phyloP scores from a whole-genome alignment of 2,329 filamentous ascomycete species.

The Trichoderma simmonsii region DNA sequence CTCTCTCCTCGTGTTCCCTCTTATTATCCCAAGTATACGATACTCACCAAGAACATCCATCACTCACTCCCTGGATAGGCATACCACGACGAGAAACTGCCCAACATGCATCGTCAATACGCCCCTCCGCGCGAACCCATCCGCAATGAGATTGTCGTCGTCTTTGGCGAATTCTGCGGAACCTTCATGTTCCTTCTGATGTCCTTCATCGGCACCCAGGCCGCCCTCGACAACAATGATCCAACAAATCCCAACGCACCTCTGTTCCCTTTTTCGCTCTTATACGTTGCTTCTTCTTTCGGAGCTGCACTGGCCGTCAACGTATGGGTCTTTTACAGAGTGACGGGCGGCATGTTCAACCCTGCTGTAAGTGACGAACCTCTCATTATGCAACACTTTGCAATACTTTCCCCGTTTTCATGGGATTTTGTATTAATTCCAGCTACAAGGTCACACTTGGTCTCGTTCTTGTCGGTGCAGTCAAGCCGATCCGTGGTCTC shows the following conservation, averaged over 20 bases:
- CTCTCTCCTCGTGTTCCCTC: neutral
- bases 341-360: conserved; percentile 52
- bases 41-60: neutral
- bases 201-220: conserved; percentile 40
- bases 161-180: conserved; percentile 50
- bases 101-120: neutral
- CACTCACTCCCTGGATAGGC: neutral
- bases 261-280: conserved; percentile 36
- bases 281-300: conserved; percentile 51
- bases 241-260: conserved; percentile 26
- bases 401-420: neutral
- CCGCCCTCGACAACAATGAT: conserved; percentile 34
- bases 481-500: conserved; percentile 50
- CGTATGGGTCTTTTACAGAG: conserved; percentile 56
- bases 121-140: neutral
- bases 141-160: conserved; percentile 14
- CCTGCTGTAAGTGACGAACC: conserved; percentile 40
- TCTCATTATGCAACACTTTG: neutral
- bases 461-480: conserved; percentile 56
- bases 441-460: conserved; percentile 50
- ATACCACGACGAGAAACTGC: neutral
- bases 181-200: conserved; percentile 53
- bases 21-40: neutral
- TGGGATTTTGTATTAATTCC: neutral
- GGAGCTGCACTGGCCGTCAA: conserved; percentile 50